Conservation (phyloP, 108 stramenopile species). For the Fistulifera pelliculosa region DNA sequence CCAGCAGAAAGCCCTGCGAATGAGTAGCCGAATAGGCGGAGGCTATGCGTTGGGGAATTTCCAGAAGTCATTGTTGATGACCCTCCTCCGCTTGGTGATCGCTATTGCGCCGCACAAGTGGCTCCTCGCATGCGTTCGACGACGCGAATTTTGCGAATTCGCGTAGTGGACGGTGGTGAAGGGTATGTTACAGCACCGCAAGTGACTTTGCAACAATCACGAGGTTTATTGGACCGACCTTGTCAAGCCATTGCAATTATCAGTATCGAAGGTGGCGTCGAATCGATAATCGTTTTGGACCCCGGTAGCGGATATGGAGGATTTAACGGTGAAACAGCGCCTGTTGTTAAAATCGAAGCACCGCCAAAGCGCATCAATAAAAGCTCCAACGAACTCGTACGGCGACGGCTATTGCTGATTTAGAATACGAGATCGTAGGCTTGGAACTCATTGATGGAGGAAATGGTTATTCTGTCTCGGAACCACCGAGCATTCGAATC, state of each 20-base stretch:
- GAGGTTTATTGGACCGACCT: neutral
- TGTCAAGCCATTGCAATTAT: constrained; percentile 68
- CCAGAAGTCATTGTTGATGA: constrained; percentile 34
- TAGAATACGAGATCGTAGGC: constrained; percentile 57
- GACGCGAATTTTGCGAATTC: constrained; percentile 58
- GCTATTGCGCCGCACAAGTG: constrained; percentile 48
- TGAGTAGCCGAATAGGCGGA: constrained; percentile 64
- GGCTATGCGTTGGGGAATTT: constrained; percentile 49
- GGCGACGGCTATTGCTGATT: constrained; percentile 55
- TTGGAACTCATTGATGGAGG: constrained; percentile 43
- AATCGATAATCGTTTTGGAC: constrained; percentile 56
- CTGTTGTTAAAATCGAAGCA: constrained; percentile 50
- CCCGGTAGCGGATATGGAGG: constrained; percentile 74
- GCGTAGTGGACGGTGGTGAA: constrained; percentile 64
- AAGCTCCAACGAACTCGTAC: constrained; percentile 13
- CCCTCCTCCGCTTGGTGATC: constrained; percentile 72
- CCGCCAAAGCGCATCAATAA: constrained; percentile 12
- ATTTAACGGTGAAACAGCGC: constrained; percentile 25
- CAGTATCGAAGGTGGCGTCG: constrained; percentile 53
- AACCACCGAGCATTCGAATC: constrained; percentile 48
- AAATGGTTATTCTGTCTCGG: constrained; percentile 53
- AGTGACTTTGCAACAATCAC: constrained; percentile 36
- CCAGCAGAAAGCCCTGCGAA: constrained; percentile 28
- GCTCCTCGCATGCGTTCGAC: constrained; percentile 48
- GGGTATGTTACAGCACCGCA: constrained; percentile 43